Base-by-base conservation (phyloP, 306 rosid genomes). In the Neltuma alba region DNA sequence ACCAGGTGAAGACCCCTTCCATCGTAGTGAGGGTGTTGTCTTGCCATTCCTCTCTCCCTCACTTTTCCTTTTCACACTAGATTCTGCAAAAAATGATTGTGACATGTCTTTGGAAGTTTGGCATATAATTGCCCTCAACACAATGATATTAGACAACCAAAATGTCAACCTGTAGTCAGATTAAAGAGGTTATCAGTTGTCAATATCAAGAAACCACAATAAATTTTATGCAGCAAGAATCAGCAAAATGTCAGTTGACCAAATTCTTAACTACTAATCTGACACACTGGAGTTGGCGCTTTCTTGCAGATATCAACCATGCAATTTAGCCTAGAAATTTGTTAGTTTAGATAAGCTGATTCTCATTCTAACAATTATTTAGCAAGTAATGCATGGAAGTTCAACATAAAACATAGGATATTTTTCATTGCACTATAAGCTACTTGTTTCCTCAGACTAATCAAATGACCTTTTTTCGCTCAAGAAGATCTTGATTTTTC, bases 81-180 rank as follows among this genome's bases (percentile, higher is more conserved):
- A 67, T 64, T 82, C 88, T 58, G 84, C 62, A 65, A 71, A 83
- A 82, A 74, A 78, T 75, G 84, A 80, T 55, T 40, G 74, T 44
- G 74, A 84, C 33, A 10, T 45, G 23, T 84, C 85, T 75, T 85
- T 84, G 20, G 79, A 40, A 57, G 88, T 82, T 81, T 90, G 90
- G 81, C 92, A 84, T 88, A 91, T 58, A 28, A 91, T 90, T 82
- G 94, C 87, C 89, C 97, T 90, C 85, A 95, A 77, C 81, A 93
- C 88, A 72, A 91, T 70, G 47, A 93, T 80, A 81, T 95, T 95
- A 14, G 99, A 95, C 84, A 93, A 73, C 98, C 99, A 93, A 85
- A 89, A 95, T 52, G 96, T 89, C 86, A 95, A 83, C 86, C 99
- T 95, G 94, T 33, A 84, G 72, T 36, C 50, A 81, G 34, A 80